phyloP scores from a whole-genome alignment of 148 eudicot species.

The Pouteria glomerata region DNA sequence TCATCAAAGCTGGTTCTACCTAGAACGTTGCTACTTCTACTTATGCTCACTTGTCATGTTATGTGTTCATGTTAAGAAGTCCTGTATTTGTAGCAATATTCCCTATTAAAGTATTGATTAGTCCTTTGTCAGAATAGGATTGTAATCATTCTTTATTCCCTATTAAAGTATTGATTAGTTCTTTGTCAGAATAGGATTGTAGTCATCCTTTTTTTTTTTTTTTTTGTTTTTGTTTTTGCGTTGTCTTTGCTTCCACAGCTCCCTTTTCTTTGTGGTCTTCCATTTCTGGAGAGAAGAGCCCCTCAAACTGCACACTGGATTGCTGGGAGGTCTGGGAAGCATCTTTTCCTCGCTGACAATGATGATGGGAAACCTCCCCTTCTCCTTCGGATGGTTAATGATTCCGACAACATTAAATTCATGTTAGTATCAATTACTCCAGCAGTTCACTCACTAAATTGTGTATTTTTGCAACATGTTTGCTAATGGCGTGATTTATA shows the following conservation, averaged over 20 bases:
- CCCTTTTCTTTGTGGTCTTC: conserved; percentile 84
- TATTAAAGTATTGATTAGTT: background rate
- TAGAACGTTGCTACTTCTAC: background rate
- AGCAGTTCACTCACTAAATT: background rate
- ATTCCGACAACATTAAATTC: conserved; percentile 64
- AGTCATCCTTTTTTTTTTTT: background rate
- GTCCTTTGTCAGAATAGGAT: background rate
- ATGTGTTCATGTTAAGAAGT: no score
- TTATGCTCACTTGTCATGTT: no score
- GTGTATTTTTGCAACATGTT: no score
- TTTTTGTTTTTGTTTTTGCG: conserved; percentile 4
- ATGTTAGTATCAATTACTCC: conserved; percentile 52
- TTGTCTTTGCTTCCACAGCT: conserved; percentile 38
- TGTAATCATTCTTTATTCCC: background rate
- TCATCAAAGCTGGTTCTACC: background rate
- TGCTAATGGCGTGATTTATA: conserved; percentile 14
- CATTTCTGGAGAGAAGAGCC: conserved; percentile 72
- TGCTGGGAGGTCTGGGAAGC: conserved; percentile 92
- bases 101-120: background rate
- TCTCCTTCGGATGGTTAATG: conserved; percentile 77
- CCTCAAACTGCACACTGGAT: conserved; percentile 80
- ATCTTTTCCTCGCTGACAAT: conserved; percentile 75
- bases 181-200: background rate
- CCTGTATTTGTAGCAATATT: background rate
- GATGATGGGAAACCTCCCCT: conserved; percentile 78